Percentiles rank a stretch among this genome's conserved stretches.
phyloP scores from a whole-genome alignment of 805 yeast species.

The Blastobotrys muscicola region DNA sequence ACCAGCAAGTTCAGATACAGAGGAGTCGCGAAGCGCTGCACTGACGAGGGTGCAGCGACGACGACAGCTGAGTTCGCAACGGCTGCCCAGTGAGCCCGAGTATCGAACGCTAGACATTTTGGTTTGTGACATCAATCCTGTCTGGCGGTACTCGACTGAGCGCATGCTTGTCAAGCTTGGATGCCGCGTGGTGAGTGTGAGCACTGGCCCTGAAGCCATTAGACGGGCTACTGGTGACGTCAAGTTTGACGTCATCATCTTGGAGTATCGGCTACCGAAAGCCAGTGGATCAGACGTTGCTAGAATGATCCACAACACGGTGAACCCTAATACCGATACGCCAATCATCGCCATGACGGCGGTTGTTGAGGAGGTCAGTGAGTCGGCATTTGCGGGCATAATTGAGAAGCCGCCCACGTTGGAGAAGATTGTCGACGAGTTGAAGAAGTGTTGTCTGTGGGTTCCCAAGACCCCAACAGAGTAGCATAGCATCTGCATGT shows the following conservation, averaged over 20 bases:
- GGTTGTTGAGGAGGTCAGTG: slow-evolving; percentile 44
- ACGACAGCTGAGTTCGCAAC: slow-evolving; percentile 39
- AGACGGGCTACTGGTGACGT: slow-evolving; percentile 75
- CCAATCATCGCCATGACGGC: slow-evolving; percentile 72
- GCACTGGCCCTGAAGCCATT: slow-evolving; percentile 74
- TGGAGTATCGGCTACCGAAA: slow-evolving; percentile 61
- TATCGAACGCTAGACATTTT: slow-evolving; percentile 48
- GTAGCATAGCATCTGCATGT: too few relatives aligned
- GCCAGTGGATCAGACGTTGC: slow-evolving; percentile 69
- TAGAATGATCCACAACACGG: slow-evolving; percentile 63
- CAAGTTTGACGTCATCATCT: slow-evolving; percentile 72
- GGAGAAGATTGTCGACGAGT: slow-evolving; percentile 25
- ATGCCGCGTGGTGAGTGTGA: slow-evolving; percentile 68
- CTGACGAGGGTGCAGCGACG: slow-evolving; percentile 36
- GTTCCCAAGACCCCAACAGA: slow-evolving; percentile 7
- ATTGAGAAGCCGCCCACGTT: slow-evolving; percentile 60
- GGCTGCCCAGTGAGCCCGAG: slow-evolving; percentile 17
- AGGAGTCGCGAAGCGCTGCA: slow-evolving; percentile 43
- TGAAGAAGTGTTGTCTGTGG: slow-evolving; percentile 27
- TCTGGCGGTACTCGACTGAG: slow-evolving; percentile 58
- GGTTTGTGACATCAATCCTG: slow-evolving; percentile 81
- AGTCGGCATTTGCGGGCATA: slow-evolving; percentile 51
- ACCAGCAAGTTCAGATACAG: slow-evolving; percentile 57
- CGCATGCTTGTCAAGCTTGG: slow-evolving; percentile 58
- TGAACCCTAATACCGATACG: slow-evolving; percentile 66